Base-by-base conservation (phyloP, 1,139 yeast genomes). In the Pichia sp. region DNA sequence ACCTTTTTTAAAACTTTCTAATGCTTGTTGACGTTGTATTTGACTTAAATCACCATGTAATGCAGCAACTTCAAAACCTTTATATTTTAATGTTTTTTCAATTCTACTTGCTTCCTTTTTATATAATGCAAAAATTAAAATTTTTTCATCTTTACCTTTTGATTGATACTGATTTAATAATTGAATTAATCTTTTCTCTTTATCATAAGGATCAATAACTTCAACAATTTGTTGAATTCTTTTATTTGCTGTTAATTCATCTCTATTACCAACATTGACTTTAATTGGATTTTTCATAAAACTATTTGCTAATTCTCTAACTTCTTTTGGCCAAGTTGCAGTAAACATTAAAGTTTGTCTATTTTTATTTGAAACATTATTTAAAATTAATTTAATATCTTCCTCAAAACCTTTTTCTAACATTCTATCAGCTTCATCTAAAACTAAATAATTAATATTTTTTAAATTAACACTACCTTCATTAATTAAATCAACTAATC, bases 341-440 rank as follows among this genome's bases (percentile, higher is more conserved):
- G 94, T 84, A 64, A 85, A 85, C 94, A 84, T 85, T 53, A 86
- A 76, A 0, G 97, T 87, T 64, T 86, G 95, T 63, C 96, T 80
- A 24, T 66, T 60, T 11, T 63, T 53, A 36, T 66, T 57, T 22
- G 66, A 68, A 24, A 85, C 75, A 39, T 72, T 66, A 12, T 78
- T 70, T 60, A 92, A 81, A 54, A 94, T 87, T 52, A 74, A 72
- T 66, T 86, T 87, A 62, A 92, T 92, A 66, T 90, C 98, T 63
- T 90, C 95, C 68, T 92, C 98, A 60, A 92, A 92, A 30, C 99
- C 99, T 61, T 80, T 82, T 66, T 92, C 98, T 53, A 92, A 76
- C 98, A 92, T 94, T 68, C 99, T 79, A 64, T 92, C 99, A 34
- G 98, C 99, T 69, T 92, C 99, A 65, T 92, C 99, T 44, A 92